Evolutionary conservation across 169 alveolate genomes (phyloP).

Genomic region (Babesia bovis): DNA sequence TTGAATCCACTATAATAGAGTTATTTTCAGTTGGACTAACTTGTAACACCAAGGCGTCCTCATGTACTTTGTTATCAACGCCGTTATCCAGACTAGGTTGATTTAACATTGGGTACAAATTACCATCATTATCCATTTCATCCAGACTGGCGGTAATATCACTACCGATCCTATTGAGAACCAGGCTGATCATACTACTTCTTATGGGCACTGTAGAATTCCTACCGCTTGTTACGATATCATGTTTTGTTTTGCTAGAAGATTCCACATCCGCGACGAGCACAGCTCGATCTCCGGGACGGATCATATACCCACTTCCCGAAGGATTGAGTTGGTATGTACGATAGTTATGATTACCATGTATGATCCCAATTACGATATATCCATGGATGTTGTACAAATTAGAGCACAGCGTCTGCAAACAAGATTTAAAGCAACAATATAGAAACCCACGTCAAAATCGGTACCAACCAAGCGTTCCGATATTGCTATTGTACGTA

Average conservation of each 20-base stretch:
- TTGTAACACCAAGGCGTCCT: neutral
- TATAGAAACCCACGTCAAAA: constrained; percentile 44
- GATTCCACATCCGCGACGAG: constrained; percentile 38
- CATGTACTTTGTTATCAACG: neutral
- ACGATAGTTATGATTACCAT: neutral
- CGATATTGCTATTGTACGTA: constrained; percentile 36
- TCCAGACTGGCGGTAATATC: neutral
- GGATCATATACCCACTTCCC: constrained; percentile 36
- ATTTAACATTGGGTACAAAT: neutral
- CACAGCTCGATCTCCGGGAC: constrained; percentile 52
- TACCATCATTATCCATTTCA: neutral
- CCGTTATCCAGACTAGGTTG: no score
- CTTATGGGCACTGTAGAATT: constrained; percentile 11
- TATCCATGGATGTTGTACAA: constrained; percentile 28
- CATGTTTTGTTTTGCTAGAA: constrained; percentile 2
- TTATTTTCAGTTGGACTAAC: neutral
- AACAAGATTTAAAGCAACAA: no score
- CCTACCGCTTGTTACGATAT: constrained; percentile 15
- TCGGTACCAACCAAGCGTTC: constrained; percentile 22
- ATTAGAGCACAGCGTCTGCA: constrained; percentile 41
- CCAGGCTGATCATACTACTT: constrained; percentile 18
- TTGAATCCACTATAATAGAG: constrained; percentile 31
- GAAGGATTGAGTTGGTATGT: constrained; percentile 41
- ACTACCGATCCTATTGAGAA: neutral
- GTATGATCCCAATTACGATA: constrained; percentile 45